phyloP scores from a whole-genome alignment of 305 asterid genomes.

The Fraxinus velutina region DNA sequence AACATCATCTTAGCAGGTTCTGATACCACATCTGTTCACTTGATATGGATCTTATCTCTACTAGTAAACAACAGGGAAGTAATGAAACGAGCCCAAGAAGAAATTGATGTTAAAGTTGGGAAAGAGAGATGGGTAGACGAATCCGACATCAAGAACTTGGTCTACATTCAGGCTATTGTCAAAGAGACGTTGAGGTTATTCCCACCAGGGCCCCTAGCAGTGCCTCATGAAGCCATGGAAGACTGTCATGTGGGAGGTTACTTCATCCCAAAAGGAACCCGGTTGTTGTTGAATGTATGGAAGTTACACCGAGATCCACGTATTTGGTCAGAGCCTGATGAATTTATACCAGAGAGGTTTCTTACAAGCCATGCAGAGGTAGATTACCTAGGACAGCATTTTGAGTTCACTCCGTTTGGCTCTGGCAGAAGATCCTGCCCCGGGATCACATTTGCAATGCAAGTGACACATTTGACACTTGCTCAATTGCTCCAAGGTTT shows the following conservation, averaged over 20 bases:
- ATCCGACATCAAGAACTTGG: constrained; percentile 39
- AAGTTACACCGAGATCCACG: constrained; percentile 51
- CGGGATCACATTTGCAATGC: constrained; percentile 37
- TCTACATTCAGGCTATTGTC: constrained; percentile 39
- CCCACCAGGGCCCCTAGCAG: constrained; percentile 58
- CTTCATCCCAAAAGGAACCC: constrained; percentile 41
- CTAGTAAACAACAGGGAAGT: constrained; percentile 29
- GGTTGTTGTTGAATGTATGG: constrained; percentile 42
- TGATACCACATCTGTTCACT: constrained; percentile 46
- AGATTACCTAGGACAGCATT: constrained; percentile 37
- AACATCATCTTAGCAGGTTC: constrained; percentile 48
- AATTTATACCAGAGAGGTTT: constrained; percentile 49
- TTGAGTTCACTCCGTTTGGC: constrained; percentile 47
- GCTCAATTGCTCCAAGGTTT: constrained; percentile 63
- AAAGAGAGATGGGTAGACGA: constrained; percentile 47
- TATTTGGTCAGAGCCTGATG: constrained; percentile 38
- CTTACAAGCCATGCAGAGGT: constrained; percentile 17
- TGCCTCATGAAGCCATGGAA: constrained; percentile 49
- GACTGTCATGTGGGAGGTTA: constrained; percentile 37
- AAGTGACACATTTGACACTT: constrained; percentile 37
- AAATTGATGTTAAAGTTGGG: constrained; percentile 42
- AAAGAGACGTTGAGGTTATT: constrained; percentile 51
- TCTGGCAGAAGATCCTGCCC: constrained; percentile 59
- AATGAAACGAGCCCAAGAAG: constrained; percentile 36
- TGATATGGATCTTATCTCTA: constrained; percentile 46